Percentiles rank a stretch among this genome's conserved stretches.
These are phyloP conservation scores for Ganoderma lucidum DNA, from an alignment of 1,284 basidiomycete genomes.

Conservation along the genomic window DNA sequence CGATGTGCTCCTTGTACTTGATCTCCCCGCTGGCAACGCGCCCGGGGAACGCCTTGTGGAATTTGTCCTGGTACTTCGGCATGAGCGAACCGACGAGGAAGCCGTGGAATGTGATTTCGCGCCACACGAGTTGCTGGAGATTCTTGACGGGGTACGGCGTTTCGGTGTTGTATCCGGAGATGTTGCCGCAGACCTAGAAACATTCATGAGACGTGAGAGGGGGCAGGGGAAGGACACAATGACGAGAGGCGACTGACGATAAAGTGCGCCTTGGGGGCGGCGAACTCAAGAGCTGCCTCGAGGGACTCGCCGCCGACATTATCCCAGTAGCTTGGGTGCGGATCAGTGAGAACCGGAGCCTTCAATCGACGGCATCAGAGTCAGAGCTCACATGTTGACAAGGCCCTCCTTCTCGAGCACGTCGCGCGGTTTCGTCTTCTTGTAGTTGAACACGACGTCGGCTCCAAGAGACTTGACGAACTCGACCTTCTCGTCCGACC, in stretches of 20 bases:
- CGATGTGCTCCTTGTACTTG: conserved; percentile 64
- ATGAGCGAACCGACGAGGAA: conserved; percentile 60
- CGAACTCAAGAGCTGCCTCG: conserved; percentile 58
- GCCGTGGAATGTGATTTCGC: conserved; percentile 64
- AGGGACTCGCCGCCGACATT: conserved; percentile 73
- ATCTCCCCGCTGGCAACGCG: conserved; percentile 63
- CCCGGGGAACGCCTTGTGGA: conserved; percentile 60
- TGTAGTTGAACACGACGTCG: conserved; percentile 80
- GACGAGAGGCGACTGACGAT: conserved; percentile 52
- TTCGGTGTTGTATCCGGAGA: conserved; percentile 43
- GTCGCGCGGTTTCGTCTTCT: conserved; percentile 55
- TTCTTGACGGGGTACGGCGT: conserved; percentile 41
- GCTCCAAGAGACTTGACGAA: conserved; percentile 69
- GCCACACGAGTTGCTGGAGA: conserved; percentile 51
- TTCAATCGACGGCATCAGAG: neutral
- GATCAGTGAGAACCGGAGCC: neutral
- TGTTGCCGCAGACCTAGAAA: conserved; percentile 41
- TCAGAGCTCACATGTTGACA: conserved; percentile 52
- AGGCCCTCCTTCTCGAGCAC: conserved; percentile 65
- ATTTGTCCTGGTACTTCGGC: conserved; percentile 49
- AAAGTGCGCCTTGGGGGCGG: conserved; percentile 59
- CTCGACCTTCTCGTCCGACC: conserved; percentile 71
- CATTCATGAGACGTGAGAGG: neutral
- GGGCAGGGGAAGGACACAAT: too few species aligned
- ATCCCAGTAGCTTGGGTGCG: conserved; percentile 51